phyloP scores from a whole-genome alignment of 78 protist species.

The Dictyostelium discoideum region DNA sequence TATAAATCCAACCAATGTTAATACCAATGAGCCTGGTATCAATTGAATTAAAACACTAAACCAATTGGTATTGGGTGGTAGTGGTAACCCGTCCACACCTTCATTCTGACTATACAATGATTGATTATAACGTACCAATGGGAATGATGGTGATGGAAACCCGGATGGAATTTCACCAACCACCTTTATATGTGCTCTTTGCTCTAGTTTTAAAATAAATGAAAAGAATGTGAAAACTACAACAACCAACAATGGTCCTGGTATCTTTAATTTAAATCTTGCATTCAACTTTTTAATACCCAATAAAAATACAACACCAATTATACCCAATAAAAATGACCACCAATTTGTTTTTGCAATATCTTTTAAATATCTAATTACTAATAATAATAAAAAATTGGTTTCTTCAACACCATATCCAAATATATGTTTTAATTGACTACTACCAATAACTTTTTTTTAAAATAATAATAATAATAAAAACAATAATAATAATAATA shows the following conservation, averaged over 20 bases:
- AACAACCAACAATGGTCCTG: slow-evolving; percentile 83
- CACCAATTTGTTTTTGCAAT: slow-evolving; percentile 38
- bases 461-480: no score
- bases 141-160: slow-evolving; percentile 64
- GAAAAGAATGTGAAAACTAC: slow-evolving; percentile 72
- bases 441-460: slow-evolving; percentile 71
- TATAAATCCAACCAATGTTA: slow-evolving; percentile 83
- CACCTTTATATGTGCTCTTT: slow-evolving; percentile 40
- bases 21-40: slow-evolving; percentile 63
- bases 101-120: neutral
- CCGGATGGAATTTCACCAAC: slow-evolving; percentile 85
- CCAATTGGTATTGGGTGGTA: slow-evolving; percentile 22
- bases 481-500: no score
- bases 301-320: slow-evolving; percentile 50
- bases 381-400: slow-evolving; percentile 1
- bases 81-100: neutral
- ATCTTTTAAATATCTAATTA: slow-evolving; percentile 5
- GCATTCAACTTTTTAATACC: slow-evolving; percentile 56
- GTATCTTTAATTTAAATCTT: slow-evolving; percentile 37
- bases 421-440: slow-evolving; percentile 81
- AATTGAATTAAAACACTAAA: neutral
- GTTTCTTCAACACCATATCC: slow-evolving; percentile 41
- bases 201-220: slow-evolving; percentile 34
- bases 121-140: neutral
- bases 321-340: slow-evolving; percentile 79